Percentiles rank a stretch among this genome's conserved stretches.
Evolutionary conservation across 495 filamentous ascomycete genomes (phyloP).

Genomic region (Copromyces sp.): DNA sequence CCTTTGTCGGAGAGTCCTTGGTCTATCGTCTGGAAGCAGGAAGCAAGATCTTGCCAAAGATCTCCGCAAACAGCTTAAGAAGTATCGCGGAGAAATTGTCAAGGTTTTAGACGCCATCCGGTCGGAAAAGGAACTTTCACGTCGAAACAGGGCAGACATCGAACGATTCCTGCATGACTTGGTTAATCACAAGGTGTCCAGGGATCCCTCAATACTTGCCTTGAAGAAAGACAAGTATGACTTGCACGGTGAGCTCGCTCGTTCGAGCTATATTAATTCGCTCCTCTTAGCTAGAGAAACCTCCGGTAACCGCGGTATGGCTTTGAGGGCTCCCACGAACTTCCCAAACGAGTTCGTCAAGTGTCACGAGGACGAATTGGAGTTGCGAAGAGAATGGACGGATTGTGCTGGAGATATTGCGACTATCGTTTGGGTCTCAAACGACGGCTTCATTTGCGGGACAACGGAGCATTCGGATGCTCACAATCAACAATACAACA

Average conservation of each 20-base stretch:
- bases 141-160: slow-evolving; percentile 18
- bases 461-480: slow-evolving; percentile 64
- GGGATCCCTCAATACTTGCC: slow-evolving; percentile 12
- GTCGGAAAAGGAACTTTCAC: slow-evolving; percentile 1
- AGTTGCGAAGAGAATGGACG: slow-evolving; percentile 37
- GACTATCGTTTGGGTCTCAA: slow-evolving; percentile 45
- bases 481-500: slow-evolving; percentile 77
- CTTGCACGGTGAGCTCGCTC: slow-evolving; percentile 13
- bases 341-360: slow-evolving; percentile 31
- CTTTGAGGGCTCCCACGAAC: slow-evolving; percentile 21
- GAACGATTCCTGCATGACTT: slow-evolving; percentile 27
- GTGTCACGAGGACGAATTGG: slow-evolving; percentile 34
- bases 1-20: neutral
- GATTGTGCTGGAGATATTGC: slow-evolving; percentile 51
- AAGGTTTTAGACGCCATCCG: slow-evolving; percentile 1
- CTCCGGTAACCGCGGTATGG: slow-evolving; percentile 20
- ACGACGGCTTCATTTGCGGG: slow-evolving; percentile 48
- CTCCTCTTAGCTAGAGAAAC: slow-evolving; percentile 34
- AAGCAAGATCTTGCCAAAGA: slow-evolving; percentile 11
- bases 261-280: slow-evolving; percentile 19
- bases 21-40: neutral
- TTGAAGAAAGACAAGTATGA: slow-evolving; percentile 19
- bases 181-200: slow-evolving; percentile 3
- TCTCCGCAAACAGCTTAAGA: slow-evolving; percentile 12
- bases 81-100: neutral